Percentiles rank a stretch among this genome's conserved stretches.
phyloP scores from a whole-genome alignment of 441 rosid species.

The Gossypium schwendimanii region DNA sequence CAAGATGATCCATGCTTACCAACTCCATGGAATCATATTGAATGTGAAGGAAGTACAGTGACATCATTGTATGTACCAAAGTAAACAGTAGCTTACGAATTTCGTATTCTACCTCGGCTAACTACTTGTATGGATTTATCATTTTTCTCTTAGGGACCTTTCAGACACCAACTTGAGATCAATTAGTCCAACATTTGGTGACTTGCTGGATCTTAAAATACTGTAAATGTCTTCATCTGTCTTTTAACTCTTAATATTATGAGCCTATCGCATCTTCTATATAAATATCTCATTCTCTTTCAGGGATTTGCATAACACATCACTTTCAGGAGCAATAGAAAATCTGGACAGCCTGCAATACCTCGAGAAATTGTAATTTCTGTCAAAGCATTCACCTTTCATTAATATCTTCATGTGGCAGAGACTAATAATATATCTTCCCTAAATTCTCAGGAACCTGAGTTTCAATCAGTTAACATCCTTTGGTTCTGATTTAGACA shows the following conservation, averaged over 20 bases:
- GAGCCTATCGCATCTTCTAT: neutral
- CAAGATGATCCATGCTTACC: slow-evolving; percentile 94
- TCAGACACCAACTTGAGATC: slow-evolving; percentile 67
- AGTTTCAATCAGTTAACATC: slow-evolving; percentile 75
- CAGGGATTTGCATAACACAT: slow-evolving; percentile 86
- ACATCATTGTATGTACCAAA: slow-evolving; percentile 56
- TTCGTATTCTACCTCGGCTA: neutral
- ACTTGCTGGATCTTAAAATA: slow-evolving; percentile 70
- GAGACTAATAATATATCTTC: slow-evolving; percentile 1
- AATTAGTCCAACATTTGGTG: slow-evolving; percentile 84
- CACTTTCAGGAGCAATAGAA: slow-evolving; percentile 72
- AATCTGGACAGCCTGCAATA: slow-evolving; percentile 69
- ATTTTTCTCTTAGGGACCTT: slow-evolving; percentile 45
- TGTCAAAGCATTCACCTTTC: neutral
- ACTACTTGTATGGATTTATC: slow-evolving; percentile 7
- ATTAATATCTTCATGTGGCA: slow-evolving; percentile 2
- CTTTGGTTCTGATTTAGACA: slow-evolving; percentile 57
- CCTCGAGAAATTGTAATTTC: slow-evolving; percentile 61
- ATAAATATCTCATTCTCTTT: slow-evolving; percentile 8
- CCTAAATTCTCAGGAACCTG: slow-evolving; percentile 54
- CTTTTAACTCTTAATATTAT: neutral
- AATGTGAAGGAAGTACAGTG: slow-evolving; percentile 64
- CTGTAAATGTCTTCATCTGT: slow-evolving; percentile 40
- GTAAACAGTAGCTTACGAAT: neutral
- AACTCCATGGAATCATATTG: slow-evolving; percentile 54